phyloP scores from a whole-genome alignment of 257 asterid genomes.

The Verbascum thapsus region DNA sequence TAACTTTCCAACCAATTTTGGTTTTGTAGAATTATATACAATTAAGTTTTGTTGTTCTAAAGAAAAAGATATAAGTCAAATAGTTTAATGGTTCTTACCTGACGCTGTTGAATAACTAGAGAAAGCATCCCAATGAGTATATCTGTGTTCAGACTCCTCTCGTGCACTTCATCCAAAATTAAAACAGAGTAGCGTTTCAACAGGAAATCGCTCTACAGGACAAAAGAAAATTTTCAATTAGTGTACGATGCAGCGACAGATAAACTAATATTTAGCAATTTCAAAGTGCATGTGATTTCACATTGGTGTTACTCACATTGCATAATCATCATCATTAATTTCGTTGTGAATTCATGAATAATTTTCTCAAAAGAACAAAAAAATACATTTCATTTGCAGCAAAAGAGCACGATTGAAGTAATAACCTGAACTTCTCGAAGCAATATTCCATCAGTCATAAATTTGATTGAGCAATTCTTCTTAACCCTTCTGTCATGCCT shows the following conservation, averaged over 20 bases:
- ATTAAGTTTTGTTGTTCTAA: slow-evolving; percentile 6
- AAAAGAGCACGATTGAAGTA: slow-evolving; percentile 28
- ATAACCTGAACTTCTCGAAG: slow-evolving; percentile 97
- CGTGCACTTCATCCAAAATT: slow-evolving; percentile 97
- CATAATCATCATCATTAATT: not conserved
- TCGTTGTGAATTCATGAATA: not conserved
- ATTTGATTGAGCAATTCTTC: slow-evolving; percentile 80
- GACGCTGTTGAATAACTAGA: slow-evolving; percentile 80
- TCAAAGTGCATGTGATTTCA: not conserved
- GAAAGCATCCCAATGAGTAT: slow-evolving; percentile 99
- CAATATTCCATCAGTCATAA: slow-evolving; percentile 97
- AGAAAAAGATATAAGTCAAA: slow-evolving; percentile 21
- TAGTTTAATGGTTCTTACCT: slow-evolving; percentile 46
- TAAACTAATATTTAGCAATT: not conserved
- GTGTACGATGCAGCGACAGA: slow-evolving; percentile 8
- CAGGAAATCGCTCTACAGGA: slow-evolving; percentile 72
- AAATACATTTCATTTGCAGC: slow-evolving; percentile 7
- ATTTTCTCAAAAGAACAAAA: slow-evolving; percentile 12
- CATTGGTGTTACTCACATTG: slow-evolving; percentile 5
- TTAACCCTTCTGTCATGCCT: slow-evolving; percentile 92
- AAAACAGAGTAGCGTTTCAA: slow-evolving; percentile 80
- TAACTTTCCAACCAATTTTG: not conserved
- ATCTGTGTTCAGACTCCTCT: slow-evolving; percentile 97
- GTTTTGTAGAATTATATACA: not conserved
- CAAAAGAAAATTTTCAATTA: slow-evolving; percentile 10